Conservation (phyloP, 495 filamentous ascomycete species). For the Lentithecium fluviatile region DNA sequence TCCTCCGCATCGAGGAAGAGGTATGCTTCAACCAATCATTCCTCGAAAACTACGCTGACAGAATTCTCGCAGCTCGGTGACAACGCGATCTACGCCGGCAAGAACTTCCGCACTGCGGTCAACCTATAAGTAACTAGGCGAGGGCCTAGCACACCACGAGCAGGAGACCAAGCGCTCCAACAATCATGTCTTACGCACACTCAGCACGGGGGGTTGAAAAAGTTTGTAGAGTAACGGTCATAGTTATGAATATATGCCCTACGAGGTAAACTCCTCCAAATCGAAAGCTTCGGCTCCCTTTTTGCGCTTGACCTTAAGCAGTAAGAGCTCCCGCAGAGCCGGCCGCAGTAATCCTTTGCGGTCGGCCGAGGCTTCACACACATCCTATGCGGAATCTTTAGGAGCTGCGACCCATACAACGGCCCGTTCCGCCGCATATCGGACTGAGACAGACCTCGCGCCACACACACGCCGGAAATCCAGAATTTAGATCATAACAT, state of each 20-base stretch:
- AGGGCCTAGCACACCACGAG: neutral
- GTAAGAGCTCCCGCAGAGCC: neutral
- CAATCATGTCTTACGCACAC: neutral
- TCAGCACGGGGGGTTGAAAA: neutral
- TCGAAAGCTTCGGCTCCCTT: no score
- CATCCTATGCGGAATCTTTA: neutral
- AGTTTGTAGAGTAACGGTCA: neutral
- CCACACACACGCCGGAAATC: no score
- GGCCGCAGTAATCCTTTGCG: neutral
- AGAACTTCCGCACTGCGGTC: slow-evolving; percentile 85
- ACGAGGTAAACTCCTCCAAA: no score
- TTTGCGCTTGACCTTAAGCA: neutral
- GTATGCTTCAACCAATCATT: neutral
- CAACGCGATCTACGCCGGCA: slow-evolving; percentile 86
- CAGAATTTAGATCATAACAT: no score
- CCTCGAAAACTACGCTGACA: neutral
- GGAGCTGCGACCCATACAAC: neutral
- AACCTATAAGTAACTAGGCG: slow-evolving; percentile 64
- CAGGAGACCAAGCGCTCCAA: neutral
- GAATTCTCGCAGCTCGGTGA: slow-evolving; percentile 61
- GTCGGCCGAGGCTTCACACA: neutral
- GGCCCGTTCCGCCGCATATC: neutral
- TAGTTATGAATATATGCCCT: no score
- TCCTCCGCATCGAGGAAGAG: slow-evolving; percentile 99
- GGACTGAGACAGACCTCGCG: no score